Evolutionary conservation across 2,329 filamentous ascomycete genomes (phyloP), one percentile per base, ranked within the genome.

Genomic region (Arachnomyces sp.): DNA sequence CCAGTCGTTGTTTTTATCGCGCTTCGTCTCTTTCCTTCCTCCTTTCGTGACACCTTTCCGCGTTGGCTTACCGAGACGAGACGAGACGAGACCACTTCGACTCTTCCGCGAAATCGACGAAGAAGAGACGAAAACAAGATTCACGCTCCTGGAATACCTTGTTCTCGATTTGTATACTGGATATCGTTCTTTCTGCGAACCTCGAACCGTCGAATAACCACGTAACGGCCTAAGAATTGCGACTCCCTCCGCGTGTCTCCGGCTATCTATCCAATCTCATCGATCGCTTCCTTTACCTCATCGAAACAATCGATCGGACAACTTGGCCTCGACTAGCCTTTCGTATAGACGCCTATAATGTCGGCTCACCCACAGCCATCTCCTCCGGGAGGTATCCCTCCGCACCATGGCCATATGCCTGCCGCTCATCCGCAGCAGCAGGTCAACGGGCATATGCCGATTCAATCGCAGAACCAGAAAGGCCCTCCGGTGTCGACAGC

Each of bases 321-420:
- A 5, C 32, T 45, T 44, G 38, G 43, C 30, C 16, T 43, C 28
- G 34, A 32, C 45, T 36, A 30, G 32, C n/a, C n/a, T n/a, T n/a
- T 40, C 25, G 32, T 20, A 38, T 33, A 36, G 44, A 29, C 37
- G 20, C 30, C 39, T 56, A 64, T 47, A 49, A 86, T 86, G 81
- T 47, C 47, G 12, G 80, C 81, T 53, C 83, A 85, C 63, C 82
- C 85, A 54, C 85, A 89, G 58, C 81, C 82, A 31, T 90, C 85
- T 53, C 84, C 85, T 31, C 84, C 84, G 43, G 83, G 84, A 66
- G 76, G 72, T 60, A 83, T 89, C 67, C 70, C 74, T 47, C 70
- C 72, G 44, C 78, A 81, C 56, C 78, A 81, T 67, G 77, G 75
- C 39, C 78, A 79, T 43, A 77, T 82, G 50, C 73, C 75, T 14